Conservation (phyloP, 148 eudicot genomes). For the Camellia sinensis region DNA sequence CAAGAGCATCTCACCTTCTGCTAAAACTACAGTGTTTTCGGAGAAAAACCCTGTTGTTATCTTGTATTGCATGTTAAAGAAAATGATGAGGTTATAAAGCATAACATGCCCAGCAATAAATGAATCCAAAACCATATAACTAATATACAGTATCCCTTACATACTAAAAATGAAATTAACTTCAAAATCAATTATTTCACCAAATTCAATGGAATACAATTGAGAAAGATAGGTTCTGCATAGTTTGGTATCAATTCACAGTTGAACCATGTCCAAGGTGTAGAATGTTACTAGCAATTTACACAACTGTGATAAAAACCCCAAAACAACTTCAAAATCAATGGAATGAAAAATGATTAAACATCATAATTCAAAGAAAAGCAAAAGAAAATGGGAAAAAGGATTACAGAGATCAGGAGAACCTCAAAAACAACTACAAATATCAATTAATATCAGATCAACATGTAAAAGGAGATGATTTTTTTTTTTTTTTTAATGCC, state of each 20-base stretch:
- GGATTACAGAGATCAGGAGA: not conserved
- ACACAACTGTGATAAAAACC: not conserved
- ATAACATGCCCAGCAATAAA: not conserved
- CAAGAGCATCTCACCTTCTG: slow-evolving; percentile 88
- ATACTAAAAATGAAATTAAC: not conserved
- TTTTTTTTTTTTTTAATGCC: too few species aligned
- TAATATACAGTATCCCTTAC: not conserved
- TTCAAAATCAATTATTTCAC: not conserved
- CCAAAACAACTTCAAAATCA: not conserved
- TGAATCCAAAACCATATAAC: not conserved
- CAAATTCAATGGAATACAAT: not conserved
- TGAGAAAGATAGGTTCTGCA: not conserved
- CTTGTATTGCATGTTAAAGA: slow-evolving; percentile 72
- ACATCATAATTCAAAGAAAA: not conserved
- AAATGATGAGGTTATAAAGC: slow-evolving; percentile 15
- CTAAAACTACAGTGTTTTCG: slow-evolving; percentile 86
- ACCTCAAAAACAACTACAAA: not conserved
- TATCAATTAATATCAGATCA: not conserved
- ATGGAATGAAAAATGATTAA: not conserved
- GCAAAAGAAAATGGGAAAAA: not conserved
- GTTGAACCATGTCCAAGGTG: not conserved
- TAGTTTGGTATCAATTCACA: not conserved
- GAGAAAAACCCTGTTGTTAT: slow-evolving; percentile 82
- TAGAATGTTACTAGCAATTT: not conserved
- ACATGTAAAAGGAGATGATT: not conserved